Conservation (phyloP, 306 rosid genomes). For the Urtica urens region DNA sequence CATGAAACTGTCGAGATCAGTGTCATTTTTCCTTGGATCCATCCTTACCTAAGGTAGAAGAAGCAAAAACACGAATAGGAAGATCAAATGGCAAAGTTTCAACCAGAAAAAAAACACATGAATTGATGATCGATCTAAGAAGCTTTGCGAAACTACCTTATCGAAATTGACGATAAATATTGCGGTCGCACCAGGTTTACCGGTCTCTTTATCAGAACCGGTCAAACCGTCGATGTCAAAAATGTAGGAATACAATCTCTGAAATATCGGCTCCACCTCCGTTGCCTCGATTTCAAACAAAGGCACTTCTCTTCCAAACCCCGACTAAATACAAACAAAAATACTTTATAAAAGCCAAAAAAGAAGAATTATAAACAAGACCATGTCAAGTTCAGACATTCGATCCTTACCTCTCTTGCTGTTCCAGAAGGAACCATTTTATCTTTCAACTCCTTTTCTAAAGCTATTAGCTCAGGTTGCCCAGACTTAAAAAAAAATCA, state of each 20-base stretch:
- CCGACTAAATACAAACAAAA: no score
- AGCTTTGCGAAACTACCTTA: slow-evolving; percentile 69
- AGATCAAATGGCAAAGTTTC: no score
- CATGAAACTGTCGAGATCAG: slow-evolving; percentile 62
- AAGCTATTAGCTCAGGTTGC: slow-evolving; percentile 79
- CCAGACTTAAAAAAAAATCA: slow-evolving; percentile 41
- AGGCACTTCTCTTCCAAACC: slow-evolving; percentile 86
- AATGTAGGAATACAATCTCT: slow-evolving; percentile 66
- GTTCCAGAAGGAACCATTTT: slow-evolving; percentile 81
- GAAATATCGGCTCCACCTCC: slow-evolving; percentile 69
- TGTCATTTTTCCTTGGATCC: slow-evolving; percentile 80
- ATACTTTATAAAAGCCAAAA: no score
- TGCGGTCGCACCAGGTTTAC: slow-evolving; percentile 55
- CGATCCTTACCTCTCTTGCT: slow-evolving; percentile 88
- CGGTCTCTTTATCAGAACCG: slow-evolving; percentile 41
- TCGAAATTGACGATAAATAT: slow-evolving; percentile 86
- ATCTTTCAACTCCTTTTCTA: slow-evolving; percentile 74
- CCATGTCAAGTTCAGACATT: not conserved
- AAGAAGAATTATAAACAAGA: slow-evolving; percentile 1
- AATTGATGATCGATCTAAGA: slow-evolving; percentile 6
- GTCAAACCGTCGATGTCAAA: slow-evolving; percentile 46
- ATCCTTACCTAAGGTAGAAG: slow-evolving; percentile 60
- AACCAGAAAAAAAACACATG: no score
- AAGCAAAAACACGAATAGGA: no score
- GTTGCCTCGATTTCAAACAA: slow-evolving; percentile 88